Base-by-base conservation (phyloP, 2,329 filamentous ascomycete genomes). In the Xylariomycetidae sp. region DNA sequence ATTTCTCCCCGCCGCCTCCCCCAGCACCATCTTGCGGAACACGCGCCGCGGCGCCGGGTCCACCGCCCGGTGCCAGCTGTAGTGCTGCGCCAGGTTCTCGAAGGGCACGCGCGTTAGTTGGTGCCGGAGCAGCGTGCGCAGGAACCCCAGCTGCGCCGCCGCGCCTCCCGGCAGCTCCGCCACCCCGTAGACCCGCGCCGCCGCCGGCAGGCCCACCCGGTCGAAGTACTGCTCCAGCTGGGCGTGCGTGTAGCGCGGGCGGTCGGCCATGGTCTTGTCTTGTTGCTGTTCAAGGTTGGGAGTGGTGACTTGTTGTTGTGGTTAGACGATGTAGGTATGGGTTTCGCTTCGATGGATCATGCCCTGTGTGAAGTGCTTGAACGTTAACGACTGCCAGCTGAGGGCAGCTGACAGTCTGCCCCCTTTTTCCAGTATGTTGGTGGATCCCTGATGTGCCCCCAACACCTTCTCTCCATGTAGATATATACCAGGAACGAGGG, bases 81-180 rank as follows among this genome's bases (percentile, higher is more conserved):
- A 76, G 50, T 77, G 72, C 6, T 78, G 54, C 3, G 60, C 57
- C 7, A 78, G 57, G 42, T 76, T 76, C 29, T 78, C 73, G 38
- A 75, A 78, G 0, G 73, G 73, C 19, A 76, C 56, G 1, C 61
- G 59, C 0, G 68, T 36, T 6, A 45, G 31, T 37, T 44, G 42
- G 30, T 48, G 28, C 3, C 38, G 40, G 29, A 47, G 45, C 6
- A 50, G 32, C 1, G 39, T 15, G 31, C 25, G 32, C 12, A 50
- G 34, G 10, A 48, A 37, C 5, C 27, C 25, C 2, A 40, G 38
- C 24, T 25, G 24, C 6, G 6, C 6, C 12, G 6, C 24, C 24
- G 24, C 24, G 24, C 6, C 6, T 12, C n/a, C 9, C 9, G 9
- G 22, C 9, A 9, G 24, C 24, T 12, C 6, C 24, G 24, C 6